Evolutionary conservation across 306 rosid species (phyloP), one percentile per base, ranked within the genome.

Genomic region (Herpetospermum pedunculosum): DNA sequence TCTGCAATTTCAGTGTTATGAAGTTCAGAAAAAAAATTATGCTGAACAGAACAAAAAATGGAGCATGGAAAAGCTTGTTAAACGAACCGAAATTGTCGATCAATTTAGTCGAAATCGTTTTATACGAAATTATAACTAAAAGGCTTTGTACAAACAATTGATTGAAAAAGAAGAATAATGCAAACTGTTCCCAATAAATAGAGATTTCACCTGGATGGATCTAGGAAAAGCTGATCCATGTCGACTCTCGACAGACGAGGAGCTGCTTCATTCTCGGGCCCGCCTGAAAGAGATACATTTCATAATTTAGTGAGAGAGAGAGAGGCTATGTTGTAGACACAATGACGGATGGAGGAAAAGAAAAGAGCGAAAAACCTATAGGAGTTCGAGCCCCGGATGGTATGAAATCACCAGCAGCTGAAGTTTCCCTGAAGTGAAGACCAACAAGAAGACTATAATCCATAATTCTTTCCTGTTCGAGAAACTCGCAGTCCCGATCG

Each of bases 381-480:
- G 85, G 89, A 77, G 85, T 83, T 8, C 1, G 80, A 55, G 92
- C 65, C 78, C 83, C 82, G 2, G 79, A 75, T 76, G 92, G 86
- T 80, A 88, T 77, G 32, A 90, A 49, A 28, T 87, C 86, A 26
- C 97, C 96, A 25, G 87, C 85, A 34, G 81, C 74, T 15, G 98
- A 84, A 72, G 85, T 86, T 54, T 86, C 86, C 82, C 83, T 84
- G 82, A 93, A 93, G 85, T 87, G 92, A 79, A 93, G 90, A 25
- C 98, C 98, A 76, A 93, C 84, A 37, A 93, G 78, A 47, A 93
- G 72, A 76, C 98, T 93, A 71, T 93, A 93, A 81, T 93, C 98
- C 98, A 90, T 93, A 60, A 90, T 87, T 77, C 97, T 90, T 72
- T 93, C 98, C 25, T 87, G 97, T 74, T 93, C 97, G 26, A 93